Conservation (phyloP, 768 basidiomycete species). For the Lenzites betulinus region DNA sequence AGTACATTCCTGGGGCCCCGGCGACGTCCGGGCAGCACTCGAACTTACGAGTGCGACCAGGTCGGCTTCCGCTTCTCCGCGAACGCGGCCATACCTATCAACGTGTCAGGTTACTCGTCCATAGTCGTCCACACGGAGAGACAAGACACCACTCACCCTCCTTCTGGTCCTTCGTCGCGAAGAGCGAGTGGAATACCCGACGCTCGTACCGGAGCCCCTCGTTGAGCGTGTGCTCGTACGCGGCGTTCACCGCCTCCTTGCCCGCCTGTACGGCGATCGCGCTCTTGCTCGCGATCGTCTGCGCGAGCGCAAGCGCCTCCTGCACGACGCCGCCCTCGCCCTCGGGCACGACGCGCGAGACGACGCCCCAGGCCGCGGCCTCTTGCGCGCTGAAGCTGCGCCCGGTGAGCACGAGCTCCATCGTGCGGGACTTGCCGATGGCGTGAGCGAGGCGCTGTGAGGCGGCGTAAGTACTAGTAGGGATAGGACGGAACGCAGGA, state of each 20-base stretch:
- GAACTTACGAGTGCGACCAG: constrained; percentile 62
- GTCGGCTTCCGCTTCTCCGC: constrained; percentile 88
- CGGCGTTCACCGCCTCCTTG: constrained; percentile 95
- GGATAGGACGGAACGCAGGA: neutral
- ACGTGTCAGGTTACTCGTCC: constrained; percentile 8
- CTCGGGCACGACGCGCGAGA: constrained; percentile 76
- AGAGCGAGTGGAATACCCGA: constrained; percentile 86
- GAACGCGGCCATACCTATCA: constrained; percentile 89
- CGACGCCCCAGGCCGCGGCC: constrained; percentile 86
- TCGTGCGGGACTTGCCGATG: constrained; percentile 90
- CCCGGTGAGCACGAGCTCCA: constrained; percentile 94
- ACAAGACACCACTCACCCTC: constrained; percentile 66
- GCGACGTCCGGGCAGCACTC: no score
- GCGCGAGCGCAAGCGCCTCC: constrained; percentile 82
- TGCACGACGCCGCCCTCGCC: constrained; percentile 80
- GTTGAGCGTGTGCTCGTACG: constrained; percentile 76
- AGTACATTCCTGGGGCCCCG: no score
- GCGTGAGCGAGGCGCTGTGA: constrained; percentile 73
- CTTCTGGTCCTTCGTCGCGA: constrained; percentile 94
- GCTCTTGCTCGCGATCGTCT: constrained; percentile 79
- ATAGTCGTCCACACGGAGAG: neutral
- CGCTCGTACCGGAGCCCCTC: constrained; percentile 90
- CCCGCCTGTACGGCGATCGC: constrained; percentile 80
- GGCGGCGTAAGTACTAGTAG: neutral
- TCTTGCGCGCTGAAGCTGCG: constrained; percentile 78